Evolutionary conservation across 2,329 filamentous ascomycete species (phyloP).

Genomic region (Biscogniauxia marginata): DNA sequence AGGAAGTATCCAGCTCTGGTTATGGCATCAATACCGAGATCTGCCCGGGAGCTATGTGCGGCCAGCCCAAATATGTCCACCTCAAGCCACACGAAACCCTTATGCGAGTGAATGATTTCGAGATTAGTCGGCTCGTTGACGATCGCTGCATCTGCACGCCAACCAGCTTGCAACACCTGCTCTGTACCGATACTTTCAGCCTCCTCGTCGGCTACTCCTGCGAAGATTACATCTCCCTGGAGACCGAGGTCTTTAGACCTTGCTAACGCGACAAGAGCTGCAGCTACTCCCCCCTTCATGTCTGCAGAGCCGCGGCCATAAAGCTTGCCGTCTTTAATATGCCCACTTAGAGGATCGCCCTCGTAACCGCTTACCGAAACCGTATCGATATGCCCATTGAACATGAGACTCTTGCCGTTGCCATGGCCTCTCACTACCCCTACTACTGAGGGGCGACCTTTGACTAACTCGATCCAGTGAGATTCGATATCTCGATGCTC

Average conservation of each 20-base stretch:
- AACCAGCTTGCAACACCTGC: conserved; percentile 49
- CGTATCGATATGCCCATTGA: conserved; percentile 55
- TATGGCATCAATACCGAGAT: conserved; percentile 51
- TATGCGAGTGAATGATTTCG: conserved; percentile 45
- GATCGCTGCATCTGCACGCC: conserved; percentile 51
- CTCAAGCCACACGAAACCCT: conserved; percentile 49
- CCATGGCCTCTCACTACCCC: conserved; percentile 47
- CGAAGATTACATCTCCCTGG: conserved; percentile 50
- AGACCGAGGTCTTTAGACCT: conserved; percentile 35
- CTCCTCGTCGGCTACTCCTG: conserved; percentile 55
- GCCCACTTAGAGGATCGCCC: conserved; percentile 43
- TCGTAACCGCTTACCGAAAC: conserved; percentile 49
- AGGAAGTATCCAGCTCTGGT: conserved; percentile 46
- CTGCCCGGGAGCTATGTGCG: conserved; percentile 42
- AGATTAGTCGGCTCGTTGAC: conserved; percentile 47
- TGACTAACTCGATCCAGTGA: conserved; percentile 46
- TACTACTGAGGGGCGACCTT: conserved; percentile 50
- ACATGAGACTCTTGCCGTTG: conserved; percentile 47
- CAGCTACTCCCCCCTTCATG: conserved; percentile 53
- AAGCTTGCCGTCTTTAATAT: conserved; percentile 38
- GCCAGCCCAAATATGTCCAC: conserved; percentile 42
- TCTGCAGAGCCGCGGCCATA: conserved; percentile 48
- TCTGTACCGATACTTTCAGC: conserved; percentile 49
- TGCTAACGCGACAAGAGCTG: conserved; percentile 42
- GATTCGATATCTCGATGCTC: conserved; percentile 50